Base-by-base conservation (phyloP, 1,284 basidiomycete genomes). In the Fomitopsis schrenkii region DNA sequence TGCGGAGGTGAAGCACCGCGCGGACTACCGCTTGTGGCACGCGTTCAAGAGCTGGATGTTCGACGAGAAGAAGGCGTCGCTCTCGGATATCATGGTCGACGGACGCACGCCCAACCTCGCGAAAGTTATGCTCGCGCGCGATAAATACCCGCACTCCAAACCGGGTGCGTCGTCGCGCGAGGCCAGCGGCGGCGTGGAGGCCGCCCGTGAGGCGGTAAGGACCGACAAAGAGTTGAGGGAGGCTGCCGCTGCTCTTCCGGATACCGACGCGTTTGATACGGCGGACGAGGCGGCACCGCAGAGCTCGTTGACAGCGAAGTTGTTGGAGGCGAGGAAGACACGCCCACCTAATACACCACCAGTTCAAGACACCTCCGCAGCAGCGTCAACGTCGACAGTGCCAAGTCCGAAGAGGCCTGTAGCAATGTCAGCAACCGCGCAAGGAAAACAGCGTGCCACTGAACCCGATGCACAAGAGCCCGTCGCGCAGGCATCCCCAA, bases 41-140 rank as follows among this genome's bases (percentile, higher is more conserved):
- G 26, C 55, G 15, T 68, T 70, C 63, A 68, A 67, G 55, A 52
- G 62, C 1, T 70, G 67, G 67, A 50, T 68, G 42, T 59, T 56
- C 41, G 56, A 59, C 3, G 61, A 64, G 52, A 53, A 63, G 36
- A 19, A 40, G 52, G 58, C 28, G n/a, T 52, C 54, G 22, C 40
- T 41, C 36, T 19, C 35, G 19, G 9, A 46, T 45, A 55, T 41
- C 55, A 54, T 22, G 33, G 35, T 57, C 53, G 56, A 55, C 57
- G 60, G 38, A 14, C 58, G 22, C 42, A 54, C 19, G 19, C 46
- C 19, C 48, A 62, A 56, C 40, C 42, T 46, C 56, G 53, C 28
- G 33, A 14, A 46, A 15, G 40, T 57, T 45, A 22, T 59, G 56
- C 59, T 26, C 22, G 19, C 60, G 7, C 59, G 62, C 14, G 38